phyloP scores from a whole-genome alignment of 169 alveolate species.

The Plasmodium vivax region DNA sequence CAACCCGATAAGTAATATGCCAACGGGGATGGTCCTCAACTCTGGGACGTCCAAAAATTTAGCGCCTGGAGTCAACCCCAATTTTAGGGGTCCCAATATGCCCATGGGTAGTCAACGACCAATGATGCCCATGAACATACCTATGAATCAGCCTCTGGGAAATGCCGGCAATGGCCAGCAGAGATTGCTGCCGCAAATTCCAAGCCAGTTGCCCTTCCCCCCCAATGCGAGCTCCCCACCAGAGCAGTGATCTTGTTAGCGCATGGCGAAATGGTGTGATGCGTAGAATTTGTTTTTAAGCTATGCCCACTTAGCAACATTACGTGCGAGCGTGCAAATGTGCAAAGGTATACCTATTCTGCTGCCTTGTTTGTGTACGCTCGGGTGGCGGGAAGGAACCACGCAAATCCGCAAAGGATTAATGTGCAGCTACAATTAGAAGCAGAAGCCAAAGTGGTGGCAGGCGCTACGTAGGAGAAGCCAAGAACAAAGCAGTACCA shows the following conservation, averaged over 20 bases:
- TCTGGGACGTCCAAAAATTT: constrained; percentile 31
- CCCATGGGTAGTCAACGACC: constrained; percentile 19
- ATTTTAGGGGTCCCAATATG: constrained; percentile 28
- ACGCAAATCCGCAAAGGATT: not conserved
- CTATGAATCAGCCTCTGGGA: not conserved
- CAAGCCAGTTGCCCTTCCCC: constrained; percentile 22
- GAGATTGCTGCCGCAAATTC: constrained; percentile 9
- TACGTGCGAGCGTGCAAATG: not conserved
- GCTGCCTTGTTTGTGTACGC: not conserved
- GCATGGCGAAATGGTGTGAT: not conserved
- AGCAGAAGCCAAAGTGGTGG: not conserved
- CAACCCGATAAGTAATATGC: constrained; percentile 54
- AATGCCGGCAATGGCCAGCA: not conserved
- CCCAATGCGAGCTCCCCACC: constrained; percentile 7
- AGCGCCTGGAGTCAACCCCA: constrained; percentile 38
- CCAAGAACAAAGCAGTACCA: not conserved
- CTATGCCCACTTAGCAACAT: too few relatives aligned
- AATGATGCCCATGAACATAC: constrained; percentile 47
- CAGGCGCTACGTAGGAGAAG: not conserved
- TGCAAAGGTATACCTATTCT: not conserved
- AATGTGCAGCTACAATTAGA: not conserved
- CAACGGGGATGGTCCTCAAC: constrained; percentile 56
- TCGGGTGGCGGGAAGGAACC: not conserved
- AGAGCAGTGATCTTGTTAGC: not conserved
- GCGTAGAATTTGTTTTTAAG: not conserved